Conservation (phyloP, 139 green algal genomes). For the Micromonas pusilla region DNA sequence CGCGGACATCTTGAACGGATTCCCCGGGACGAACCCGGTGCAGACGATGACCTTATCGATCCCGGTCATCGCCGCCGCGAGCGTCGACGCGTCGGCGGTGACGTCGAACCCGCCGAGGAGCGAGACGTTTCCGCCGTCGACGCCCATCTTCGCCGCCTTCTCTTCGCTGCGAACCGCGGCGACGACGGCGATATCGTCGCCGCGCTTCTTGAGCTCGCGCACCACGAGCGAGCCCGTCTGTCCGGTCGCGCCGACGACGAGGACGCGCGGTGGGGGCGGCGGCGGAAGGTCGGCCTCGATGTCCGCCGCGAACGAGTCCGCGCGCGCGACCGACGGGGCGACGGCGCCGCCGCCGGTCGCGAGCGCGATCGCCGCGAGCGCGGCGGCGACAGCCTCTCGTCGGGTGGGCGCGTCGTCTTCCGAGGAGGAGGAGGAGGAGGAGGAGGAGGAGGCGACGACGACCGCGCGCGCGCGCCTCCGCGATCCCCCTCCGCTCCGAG, state of each 20-base stretch:
- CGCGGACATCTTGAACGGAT: conserved; percentile 35
- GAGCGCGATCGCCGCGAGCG: background rate
- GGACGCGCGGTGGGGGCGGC: conserved; percentile 14
- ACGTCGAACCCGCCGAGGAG: conserved; percentile 16
- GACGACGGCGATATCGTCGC: conserved; percentile 7
- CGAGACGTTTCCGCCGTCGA: background rate
- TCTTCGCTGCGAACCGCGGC: conserved; percentile 26
- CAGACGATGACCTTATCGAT: conserved; percentile 26
- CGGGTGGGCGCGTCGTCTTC: background rate
- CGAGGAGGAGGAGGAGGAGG: background rate
- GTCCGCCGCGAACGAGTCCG: too few species aligned
- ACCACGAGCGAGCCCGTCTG: conserved; percentile 33
- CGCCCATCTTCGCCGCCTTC: conserved; percentile 15
- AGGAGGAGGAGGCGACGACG: background rate
- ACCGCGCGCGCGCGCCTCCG: background rate
- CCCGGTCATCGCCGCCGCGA: background rate
- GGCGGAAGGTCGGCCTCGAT: background rate
- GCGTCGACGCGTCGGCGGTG: background rate
- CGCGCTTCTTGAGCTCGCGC: conserved; percentile 15
- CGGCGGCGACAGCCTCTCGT: background rate
- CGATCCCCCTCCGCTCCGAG: too few species aligned
- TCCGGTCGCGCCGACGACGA: conserved; percentile 41
- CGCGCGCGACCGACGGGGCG: background rate
- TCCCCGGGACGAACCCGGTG: conserved; percentile 36
- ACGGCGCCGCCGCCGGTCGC: background rate